Percentiles rank a stretch among this genome's conserved stretches.
phyloP scores from a whole-genome alignment of 2,329 filamentous ascomycete species.

The Fusarium phyllophilum region DNA sequence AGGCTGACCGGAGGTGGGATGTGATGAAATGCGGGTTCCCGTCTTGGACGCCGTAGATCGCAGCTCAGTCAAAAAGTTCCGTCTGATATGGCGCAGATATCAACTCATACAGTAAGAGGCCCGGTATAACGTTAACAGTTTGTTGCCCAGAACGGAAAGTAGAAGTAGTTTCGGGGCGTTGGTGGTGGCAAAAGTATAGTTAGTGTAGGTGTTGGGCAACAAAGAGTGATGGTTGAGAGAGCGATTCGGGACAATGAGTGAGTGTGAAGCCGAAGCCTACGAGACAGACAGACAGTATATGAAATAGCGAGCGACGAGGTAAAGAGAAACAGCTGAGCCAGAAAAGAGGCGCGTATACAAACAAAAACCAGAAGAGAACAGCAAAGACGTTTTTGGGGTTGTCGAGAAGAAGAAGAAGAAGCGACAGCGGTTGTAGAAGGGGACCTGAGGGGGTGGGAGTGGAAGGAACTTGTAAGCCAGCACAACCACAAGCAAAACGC shows the following conservation, averaged over 20 bases:
- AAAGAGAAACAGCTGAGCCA: constrained; percentile 15
- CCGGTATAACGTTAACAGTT: constrained; percentile 2
- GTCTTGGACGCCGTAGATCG: constrained; percentile 25
- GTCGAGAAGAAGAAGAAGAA: constrained; percentile 15
- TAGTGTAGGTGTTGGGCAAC: background rate
- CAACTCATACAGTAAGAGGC: constrained; percentile 15
- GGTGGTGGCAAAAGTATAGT: constrained; percentile 12
- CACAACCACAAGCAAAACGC: constrained; percentile 9
- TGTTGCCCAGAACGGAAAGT: constrained; percentile 35
- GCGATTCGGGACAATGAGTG: constrained; percentile 23
- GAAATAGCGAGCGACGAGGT: constrained; percentile 18
- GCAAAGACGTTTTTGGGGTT: constrained; percentile 10
- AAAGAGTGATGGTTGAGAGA: constrained; percentile 2
- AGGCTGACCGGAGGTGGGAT: constrained; percentile 8
- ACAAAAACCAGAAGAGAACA: constrained; percentile 11
- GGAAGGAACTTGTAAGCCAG: constrained; percentile 38
- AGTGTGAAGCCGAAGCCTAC: constrained; percentile 16
- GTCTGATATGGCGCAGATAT: constrained; percentile 25
- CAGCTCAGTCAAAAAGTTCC: constrained; percentile 26
- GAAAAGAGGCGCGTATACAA: constrained; percentile 21
- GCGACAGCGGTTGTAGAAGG: background rate
- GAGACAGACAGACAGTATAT: background rate
- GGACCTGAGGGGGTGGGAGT: constrained; percentile 24
- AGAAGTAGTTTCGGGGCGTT: constrained; percentile 9
- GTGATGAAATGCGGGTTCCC: constrained; percentile 36